A percentile compares a stretch with the other conserved stretches of the same genome.
Evolutionary conservation across 2,329 filamentous ascomycete genomes (phyloP).

Genomic region (Colletotrichum chrysophilum): DNA sequence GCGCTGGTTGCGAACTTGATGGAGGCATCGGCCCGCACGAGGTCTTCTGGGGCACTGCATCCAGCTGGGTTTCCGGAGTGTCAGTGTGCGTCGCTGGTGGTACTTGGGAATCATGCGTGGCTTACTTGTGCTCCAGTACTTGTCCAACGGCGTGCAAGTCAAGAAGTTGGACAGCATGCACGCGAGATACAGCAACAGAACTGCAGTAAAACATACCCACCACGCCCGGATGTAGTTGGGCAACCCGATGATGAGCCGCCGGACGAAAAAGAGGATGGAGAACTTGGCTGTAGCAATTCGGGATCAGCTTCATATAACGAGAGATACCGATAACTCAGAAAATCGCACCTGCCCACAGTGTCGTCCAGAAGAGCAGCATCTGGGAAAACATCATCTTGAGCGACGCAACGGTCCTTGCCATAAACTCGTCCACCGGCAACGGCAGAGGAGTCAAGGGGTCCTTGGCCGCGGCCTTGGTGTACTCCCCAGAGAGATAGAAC

Average conservation of each 20-base stretch:
- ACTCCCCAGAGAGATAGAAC: constrained; percentile 5
- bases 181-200: constrained; percentile 3
- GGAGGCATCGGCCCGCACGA: not conserved
- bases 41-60: constrained; percentile 1
- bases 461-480: constrained; percentile 9
- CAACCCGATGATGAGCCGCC: not conserved
- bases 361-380: constrained; percentile 12
- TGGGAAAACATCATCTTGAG: constrained; percentile 14
- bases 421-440: not conserved
- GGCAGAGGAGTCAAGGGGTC: not conserved
- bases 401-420: not conserved
- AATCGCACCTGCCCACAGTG: not conserved
- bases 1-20: constrained; percentile 7
- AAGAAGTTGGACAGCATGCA: constrained; percentile 8
- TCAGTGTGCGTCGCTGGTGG: not conserved
- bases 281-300: not conserved
- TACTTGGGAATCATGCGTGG: rapidly evolving
- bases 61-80: not conserved
- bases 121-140: constrained; percentile 13
- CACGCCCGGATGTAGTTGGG: constrained; percentile 7
- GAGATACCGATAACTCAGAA: not conserved
- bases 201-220: not conserved
- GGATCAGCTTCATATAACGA: not conserved
- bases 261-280: constrained; percentile 7
- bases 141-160: constrained; percentile 7